These are phyloP conservation scores for Nicotiana tomentosiformis DNA, from an alignment of 257 asterid species.

Conservation along the genomic window DNA sequence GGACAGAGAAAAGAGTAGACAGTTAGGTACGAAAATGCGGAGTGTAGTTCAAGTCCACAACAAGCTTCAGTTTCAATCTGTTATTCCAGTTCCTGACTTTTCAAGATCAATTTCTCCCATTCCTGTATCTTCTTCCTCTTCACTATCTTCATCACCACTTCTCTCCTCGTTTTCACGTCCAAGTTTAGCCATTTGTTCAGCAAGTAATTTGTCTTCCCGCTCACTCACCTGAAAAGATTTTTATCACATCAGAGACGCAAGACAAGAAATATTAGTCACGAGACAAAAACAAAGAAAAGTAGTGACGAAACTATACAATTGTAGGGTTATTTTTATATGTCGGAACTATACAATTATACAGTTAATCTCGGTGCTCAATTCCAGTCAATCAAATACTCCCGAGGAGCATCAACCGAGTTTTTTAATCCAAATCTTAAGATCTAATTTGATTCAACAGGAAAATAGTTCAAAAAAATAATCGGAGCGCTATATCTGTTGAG, in stretches of 20 bases:
- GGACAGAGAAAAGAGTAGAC: not conserved
- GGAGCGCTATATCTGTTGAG: too few species aligned
- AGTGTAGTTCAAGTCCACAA: not conserved
- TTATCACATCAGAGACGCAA: not conserved
- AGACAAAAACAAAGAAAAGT: not conserved
- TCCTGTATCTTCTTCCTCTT: conserved; percentile 95
- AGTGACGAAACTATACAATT: not conserved
- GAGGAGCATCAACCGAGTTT: not conserved
- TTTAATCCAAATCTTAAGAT: not conserved
- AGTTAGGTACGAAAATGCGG: too few species aligned
- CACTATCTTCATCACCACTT: conserved; percentile 85
- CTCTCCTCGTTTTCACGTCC: conserved; percentile 69
- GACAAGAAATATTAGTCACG: too few species aligned
- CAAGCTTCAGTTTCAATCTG: conserved; percentile 21
- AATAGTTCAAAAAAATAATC: too few species aligned
- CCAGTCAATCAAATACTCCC: not conserved
- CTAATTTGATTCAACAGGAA: not conserved
- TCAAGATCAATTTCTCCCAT: conserved; percentile 87
- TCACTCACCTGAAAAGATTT: conserved; percentile 68
- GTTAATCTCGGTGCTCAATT: not conserved
- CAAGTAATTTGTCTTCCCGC: conserved; percentile 82
- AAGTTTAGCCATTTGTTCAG: conserved; percentile 74
- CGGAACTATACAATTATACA: not conserved
- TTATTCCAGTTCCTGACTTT: conserved; percentile 28
- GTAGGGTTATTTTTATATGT: too few species aligned